A percentile compares a stretch with the other conserved stretches of the same genome.
phyloP scores from a whole-genome alignment of 2,329 filamentous ascomycete genomes.

The Teratosphaeria zuluensis region DNA sequence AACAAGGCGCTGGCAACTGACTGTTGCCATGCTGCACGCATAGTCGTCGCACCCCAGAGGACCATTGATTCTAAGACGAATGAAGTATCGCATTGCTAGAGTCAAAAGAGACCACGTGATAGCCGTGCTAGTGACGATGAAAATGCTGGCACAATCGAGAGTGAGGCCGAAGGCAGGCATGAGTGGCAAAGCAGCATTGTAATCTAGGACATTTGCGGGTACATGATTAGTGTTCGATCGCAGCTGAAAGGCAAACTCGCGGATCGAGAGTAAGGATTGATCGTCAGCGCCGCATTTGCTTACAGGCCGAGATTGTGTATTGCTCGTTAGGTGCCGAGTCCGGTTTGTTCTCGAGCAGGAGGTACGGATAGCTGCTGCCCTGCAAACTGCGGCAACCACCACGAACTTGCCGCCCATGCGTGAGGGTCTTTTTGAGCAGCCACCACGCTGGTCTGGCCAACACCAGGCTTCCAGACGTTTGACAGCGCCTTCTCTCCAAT shows the following conservation, averaged over 20 bases:
- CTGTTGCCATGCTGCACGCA: slow-evolving; percentile 16
- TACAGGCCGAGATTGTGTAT: not conserved
- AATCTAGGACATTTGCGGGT: not conserved
- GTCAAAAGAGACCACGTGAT: slow-evolving; percentile 15
- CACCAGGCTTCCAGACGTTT: too few species aligned
- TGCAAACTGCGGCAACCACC: not conserved
- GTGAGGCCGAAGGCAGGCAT: slow-evolving; percentile 16
- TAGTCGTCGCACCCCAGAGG: slow-evolving; percentile 21
- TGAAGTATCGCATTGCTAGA: slow-evolving; percentile 18
- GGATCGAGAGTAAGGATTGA: not conserved
- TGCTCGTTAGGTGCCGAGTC: not conserved
- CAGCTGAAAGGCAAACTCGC: not conserved
- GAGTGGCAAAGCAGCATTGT: not conserved
- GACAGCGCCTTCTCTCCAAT: too few species aligned
- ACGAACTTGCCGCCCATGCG: not conserved
- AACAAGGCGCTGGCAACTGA: not conserved
- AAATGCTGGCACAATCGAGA: slow-evolving; percentile 11
- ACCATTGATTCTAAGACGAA: slow-evolving; percentile 20
- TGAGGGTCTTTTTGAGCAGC: too few species aligned
- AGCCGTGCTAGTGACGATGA: slow-evolving; percentile 15
- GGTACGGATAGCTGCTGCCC: not conserved
- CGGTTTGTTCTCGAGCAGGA: not conserved
- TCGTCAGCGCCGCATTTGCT: not conserved
- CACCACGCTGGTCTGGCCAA: too few species aligned
- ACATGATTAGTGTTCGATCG: not conserved